These are phyloP conservation scores for Fusarium sp. DNA, from an alignment of 2,329 filamentous ascomycete genomes.

Conservation along the genomic window DNA sequence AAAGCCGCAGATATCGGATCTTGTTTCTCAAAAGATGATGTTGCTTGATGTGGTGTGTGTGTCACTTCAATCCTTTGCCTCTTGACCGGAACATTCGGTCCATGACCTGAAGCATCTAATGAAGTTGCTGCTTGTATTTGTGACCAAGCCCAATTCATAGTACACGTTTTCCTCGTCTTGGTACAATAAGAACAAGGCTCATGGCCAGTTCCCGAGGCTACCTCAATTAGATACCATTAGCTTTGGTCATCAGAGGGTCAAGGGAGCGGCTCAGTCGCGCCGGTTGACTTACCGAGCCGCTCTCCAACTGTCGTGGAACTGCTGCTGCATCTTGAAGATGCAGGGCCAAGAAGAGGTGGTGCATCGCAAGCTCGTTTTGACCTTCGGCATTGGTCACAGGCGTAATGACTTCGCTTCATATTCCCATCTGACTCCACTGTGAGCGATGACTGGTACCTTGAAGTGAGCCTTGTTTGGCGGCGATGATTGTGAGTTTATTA, in stretches of 20 bases:
- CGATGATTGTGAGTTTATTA: not conserved
- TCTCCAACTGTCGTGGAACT: constrained; percentile 5
- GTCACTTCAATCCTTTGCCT: not conserved
- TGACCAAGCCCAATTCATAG: constrained; percentile 40
- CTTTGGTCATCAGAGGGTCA: not conserved
- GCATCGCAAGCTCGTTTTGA: constrained; percentile 41
- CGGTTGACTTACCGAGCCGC: constrained; percentile 21
- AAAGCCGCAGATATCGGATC: not conserved
- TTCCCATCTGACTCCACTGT: not conserved
- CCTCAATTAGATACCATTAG: not conserved
- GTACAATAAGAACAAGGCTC: constrained; percentile 45
- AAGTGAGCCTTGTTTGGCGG: not conserved
- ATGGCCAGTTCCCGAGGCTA: constrained; percentile 1
- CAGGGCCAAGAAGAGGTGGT: constrained; percentile 20
- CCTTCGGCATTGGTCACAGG: constrained; percentile 39
- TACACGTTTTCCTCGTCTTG: constrained; percentile 46
- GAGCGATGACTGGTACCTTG: not conserved
- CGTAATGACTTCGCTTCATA: constrained; percentile 40
- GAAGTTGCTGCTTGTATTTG: constrained; percentile 24
- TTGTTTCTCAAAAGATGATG: not conserved
- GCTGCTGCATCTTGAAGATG: not conserved
- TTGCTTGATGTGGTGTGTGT: too few relatives aligned
- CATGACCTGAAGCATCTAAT: not conserved
- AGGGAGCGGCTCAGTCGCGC: not conserved
- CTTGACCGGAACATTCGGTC: constrained; percentile 6